These are phyloP conservation scores for Hypoxylon intermedium DNA, from an alignment of 495 filamentous ascomycete genomes.

Conservation along the genomic window DNA sequence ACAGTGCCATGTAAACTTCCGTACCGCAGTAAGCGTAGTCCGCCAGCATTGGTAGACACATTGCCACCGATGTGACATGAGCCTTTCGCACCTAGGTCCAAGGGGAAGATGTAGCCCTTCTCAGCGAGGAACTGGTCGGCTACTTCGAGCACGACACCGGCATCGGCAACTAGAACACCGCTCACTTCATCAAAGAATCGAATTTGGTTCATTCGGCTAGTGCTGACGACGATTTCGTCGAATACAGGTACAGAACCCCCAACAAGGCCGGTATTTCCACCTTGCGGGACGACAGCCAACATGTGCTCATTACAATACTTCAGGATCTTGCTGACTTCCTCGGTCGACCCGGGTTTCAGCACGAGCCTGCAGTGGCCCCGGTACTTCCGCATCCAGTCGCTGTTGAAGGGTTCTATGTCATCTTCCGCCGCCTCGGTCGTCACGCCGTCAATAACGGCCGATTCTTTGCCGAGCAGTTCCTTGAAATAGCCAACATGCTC, in stretches of 20 bases:
- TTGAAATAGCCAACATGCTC: slow-evolving; percentile 86
- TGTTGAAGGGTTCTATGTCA: slow-evolving; percentile 92
- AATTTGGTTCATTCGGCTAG: slow-evolving; percentile 86
- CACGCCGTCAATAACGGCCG: slow-evolving; percentile 84
- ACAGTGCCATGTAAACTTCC: slow-evolving; percentile 93
- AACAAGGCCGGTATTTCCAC: slow-evolving; percentile 94
- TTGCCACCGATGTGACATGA: slow-evolving; percentile 99
- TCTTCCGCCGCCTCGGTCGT: slow-evolving; percentile 68
- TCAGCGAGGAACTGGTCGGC: slow-evolving; percentile 84
- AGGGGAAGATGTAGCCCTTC: slow-evolving; percentile 83
- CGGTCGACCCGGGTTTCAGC: slow-evolving; percentile 79
- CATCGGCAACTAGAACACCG: slow-evolving; percentile 87
- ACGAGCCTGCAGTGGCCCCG: slow-evolving; percentile 87
- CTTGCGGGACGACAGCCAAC: slow-evolving; percentile 96
- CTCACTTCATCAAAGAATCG: slow-evolving; percentile 90
- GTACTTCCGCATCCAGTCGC: slow-evolving; percentile 99
- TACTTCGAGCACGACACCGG: slow-evolving; percentile 88
- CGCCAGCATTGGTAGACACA: slow-evolving; percentile 95
- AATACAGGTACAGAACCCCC: slow-evolving; percentile 95
- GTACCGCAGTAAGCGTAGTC: slow-evolving; percentile 87
- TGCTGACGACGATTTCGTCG: slow-evolving; percentile 95
- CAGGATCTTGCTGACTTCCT: slow-evolving; percentile 86
- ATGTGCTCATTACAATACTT: slow-evolving; percentile 91
- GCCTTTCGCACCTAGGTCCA: slow-evolving; percentile 96
- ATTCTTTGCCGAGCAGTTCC: slow-evolving; percentile 72